Base-by-base conservation (phyloP, 306 rosid species). In the Corylus avellana region DNA sequence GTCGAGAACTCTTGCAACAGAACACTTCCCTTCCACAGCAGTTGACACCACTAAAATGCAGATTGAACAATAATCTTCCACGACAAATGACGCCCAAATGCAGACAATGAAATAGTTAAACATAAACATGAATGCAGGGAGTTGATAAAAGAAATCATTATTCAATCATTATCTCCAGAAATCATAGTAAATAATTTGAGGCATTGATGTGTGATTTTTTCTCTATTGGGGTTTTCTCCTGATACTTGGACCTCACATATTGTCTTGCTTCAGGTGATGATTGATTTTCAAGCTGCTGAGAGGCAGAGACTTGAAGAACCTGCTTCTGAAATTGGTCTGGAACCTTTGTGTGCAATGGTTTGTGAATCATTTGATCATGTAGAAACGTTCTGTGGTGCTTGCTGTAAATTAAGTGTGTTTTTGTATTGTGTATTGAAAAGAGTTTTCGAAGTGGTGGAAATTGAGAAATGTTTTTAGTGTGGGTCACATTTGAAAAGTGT, bases 281-380 rank as follows among this genome's bases (percentile, higher is more conserved):
- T 90, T 84, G 98, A 95, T 87, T 95, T 91, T 90, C 98, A 95
- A 95, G 92, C 91, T 18, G 97, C 98, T 54, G 98, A 95, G 92
- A 91, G 91, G 87, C 69, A 85, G 88, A 88, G 97, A 83, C 90
- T 95, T 68, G 87, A 84, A 82, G 98, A 92, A 81, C 97, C 98
- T 73, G 98, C 98, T 80, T 95, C 98, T 82, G 98, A 95, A 85
- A 85, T 92, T 84, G 98, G 98, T 81, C 80, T 95, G 85, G 97
- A 95, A 82, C 92, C 98, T 73, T 78, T 95, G 50, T 95, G 97
- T 79, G 99, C 99, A 64, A 87, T 95, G 99, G 99, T 95, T 73
- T 78, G 95, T 91, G 37, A 48, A 74, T 71, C 55, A 32, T 66
- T 22, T 67, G 50, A 70, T 55, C 35, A 58, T 76, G 75, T 80